Evolutionary conservation across 768 basidiomycete species (phyloP).

Genomic region (Tulasnella sp.): DNA sequence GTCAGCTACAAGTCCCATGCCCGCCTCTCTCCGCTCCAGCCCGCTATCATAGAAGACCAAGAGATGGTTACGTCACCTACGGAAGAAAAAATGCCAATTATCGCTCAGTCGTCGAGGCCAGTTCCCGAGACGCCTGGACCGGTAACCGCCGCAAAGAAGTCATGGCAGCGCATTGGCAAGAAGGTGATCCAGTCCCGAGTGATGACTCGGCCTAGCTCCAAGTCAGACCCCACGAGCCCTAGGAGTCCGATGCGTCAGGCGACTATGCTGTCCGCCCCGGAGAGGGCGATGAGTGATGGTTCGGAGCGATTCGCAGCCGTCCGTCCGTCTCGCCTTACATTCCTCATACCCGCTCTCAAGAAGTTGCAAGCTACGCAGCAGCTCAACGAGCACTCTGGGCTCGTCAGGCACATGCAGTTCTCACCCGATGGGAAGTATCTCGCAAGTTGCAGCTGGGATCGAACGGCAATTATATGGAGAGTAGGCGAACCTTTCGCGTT

Average conservation of each 20-base stretch:
- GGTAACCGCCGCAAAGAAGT: slow-evolving; percentile 23
- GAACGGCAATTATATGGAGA: not conserved
- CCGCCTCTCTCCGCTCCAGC: not conserved
- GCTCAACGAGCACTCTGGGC: slow-evolving; percentile 48
- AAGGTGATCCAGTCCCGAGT: not conserved
- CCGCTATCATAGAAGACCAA: not conserved
- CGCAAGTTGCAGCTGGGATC: slow-evolving; percentile 51
- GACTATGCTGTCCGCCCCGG: not conserved
- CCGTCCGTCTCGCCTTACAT: slow-evolving; percentile 41
- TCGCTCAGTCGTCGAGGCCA: slow-evolving; percentile 2
- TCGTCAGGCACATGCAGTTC: slow-evolving; percentile 63
- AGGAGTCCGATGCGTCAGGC: not conserved
- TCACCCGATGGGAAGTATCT: slow-evolving; percentile 62
- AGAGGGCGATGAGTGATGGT: not conserved
- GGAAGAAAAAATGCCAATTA: slow-evolving; percentile 21
- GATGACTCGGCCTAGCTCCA: not conserved
- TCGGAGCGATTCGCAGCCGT: slow-evolving; percentile 17
- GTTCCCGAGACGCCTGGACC: slow-evolving; percentile 51
- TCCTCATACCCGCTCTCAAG: slow-evolving; percentile 43
- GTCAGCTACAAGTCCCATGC: no score
- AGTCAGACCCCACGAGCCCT: not conserved
- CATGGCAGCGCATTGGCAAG: not conserved
- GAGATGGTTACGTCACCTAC: slow-evolving; percentile 29
- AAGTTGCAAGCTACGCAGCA: slow-evolving; percentile 43
- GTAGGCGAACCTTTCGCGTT: slow-evolving; percentile 37